Evolutionary conservation across 352 stramenopile species (phyloP).

Genomic region (Halophytophthora polymorphica): DNA sequence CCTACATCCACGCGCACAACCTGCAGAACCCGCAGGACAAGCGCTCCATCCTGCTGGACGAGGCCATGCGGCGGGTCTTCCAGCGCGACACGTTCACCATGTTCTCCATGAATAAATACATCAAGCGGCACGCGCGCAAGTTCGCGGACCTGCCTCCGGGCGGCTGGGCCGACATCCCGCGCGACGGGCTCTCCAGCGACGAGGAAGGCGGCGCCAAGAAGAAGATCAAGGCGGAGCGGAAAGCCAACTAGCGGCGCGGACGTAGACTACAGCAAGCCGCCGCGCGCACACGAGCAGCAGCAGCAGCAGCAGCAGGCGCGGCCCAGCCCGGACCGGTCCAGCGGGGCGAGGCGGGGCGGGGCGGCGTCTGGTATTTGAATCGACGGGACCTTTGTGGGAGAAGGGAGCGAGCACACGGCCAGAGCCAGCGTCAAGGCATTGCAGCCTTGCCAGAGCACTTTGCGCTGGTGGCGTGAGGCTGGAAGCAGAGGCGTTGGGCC

Average conservation of each 20-base stretch:
- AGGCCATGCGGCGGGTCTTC: slow-evolving; percentile 80
- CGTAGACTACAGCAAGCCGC: slow-evolving; percentile 1
- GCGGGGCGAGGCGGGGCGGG: too few relatives aligned
- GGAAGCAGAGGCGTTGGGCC: too few relatives aligned
- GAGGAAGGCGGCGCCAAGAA: slow-evolving; percentile 58
- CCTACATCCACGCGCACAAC: slow-evolving; percentile 94
- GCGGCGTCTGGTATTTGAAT: too few relatives aligned
- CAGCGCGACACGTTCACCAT: slow-evolving; percentile 84
- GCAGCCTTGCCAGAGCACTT: too few relatives aligned
- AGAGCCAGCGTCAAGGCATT: too few relatives aligned
- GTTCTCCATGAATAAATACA: slow-evolving; percentile 90
- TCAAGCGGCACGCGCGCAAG: slow-evolving; percentile 85
- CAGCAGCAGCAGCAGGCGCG: too few relatives aligned
- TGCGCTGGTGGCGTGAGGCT: too few relatives aligned
- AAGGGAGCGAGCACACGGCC: too few relatives aligned
- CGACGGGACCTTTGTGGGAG: too few relatives aligned
- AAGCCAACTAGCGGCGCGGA: slow-evolving; percentile 17
- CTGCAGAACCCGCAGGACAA: slow-evolving; percentile 95
- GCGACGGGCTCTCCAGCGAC: slow-evolving; percentile 75
- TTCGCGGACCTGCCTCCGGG: slow-evolving; percentile 50
- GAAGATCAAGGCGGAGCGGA: slow-evolving; percentile 34
- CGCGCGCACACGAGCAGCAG: too few relatives aligned
- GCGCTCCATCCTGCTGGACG: slow-evolving; percentile 91
- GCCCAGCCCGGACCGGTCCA: too few relatives aligned
- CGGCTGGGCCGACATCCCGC: slow-evolving; percentile 71